Evolutionary conservation across 495 filamentous ascomycete genomes (phyloP).

Genomic region (Penicillium dipodomyicola): DNA sequence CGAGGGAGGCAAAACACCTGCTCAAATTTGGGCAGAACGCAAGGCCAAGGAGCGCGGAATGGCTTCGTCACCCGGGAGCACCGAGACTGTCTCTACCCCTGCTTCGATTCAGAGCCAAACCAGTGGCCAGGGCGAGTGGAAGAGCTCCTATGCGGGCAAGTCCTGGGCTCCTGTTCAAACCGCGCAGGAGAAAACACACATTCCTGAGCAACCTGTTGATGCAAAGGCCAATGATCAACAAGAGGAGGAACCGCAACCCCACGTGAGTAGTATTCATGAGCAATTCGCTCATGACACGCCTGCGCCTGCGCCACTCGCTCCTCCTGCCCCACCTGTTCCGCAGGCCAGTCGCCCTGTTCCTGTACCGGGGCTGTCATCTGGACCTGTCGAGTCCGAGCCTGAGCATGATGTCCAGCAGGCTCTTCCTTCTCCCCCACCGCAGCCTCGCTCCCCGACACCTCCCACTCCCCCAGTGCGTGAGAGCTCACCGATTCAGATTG

Average conservation of each 20-base stretch:
- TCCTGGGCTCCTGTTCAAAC: slow-evolving; percentile 82
- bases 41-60: slow-evolving; percentile 76
- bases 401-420: slow-evolving; percentile 37
- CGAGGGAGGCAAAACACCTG: slow-evolving; percentile 91
- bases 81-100: slow-evolving; percentile 36
- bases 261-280: slow-evolving; percentile 69
- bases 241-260: slow-evolving; percentile 51
- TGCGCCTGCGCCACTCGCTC: slow-evolving; percentile 23
- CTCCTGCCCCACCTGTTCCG: slow-evolving; percentile 22
- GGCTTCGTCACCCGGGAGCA: slow-evolving; percentile 34
- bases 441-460: slow-evolving; percentile 60
- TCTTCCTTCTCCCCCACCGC: slow-evolving; percentile 56
- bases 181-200: slow-evolving; percentile 60
- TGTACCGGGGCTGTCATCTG: slow-evolving; percentile 68
- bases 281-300: slow-evolving; percentile 70
- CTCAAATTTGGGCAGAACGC: slow-evolving; percentile 95
- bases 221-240: slow-evolving; percentile 49
- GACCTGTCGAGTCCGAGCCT: slow-evolving; percentile 52
- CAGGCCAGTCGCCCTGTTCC: slow-evolving; percentile 56
- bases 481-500: slow-evolving; percentile 77
- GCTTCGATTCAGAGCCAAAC: slow-evolving; percentile 56
- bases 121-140: slow-evolving; percentile 75
- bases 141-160: slow-evolving; percentile 85
- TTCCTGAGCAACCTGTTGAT: slow-evolving; percentile 55
- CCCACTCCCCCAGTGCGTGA: slow-evolving; percentile 53